phyloP scores from a whole-genome alignment of 495 filamentous ascomycete genomes.

The Penicillium goetzii region DNA sequence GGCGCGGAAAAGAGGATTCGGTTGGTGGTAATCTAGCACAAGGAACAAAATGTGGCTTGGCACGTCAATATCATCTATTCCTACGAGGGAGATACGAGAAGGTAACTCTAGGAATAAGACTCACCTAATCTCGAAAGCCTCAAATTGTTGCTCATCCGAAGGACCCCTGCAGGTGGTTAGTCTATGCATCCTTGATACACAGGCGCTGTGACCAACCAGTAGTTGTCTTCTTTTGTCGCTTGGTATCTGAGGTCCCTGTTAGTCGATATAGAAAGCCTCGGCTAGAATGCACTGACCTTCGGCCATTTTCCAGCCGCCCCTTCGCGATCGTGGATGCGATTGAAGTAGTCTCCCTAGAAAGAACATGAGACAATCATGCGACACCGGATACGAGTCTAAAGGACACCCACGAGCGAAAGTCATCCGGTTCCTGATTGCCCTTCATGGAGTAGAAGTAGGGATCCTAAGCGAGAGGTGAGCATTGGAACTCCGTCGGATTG shows the following conservation, averaged over 20 bases:
- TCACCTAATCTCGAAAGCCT: conserved; percentile 30
- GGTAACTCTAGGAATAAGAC: not conserved
- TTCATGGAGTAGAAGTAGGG: conserved; percentile 6
- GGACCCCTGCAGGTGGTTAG: conserved; percentile 14
- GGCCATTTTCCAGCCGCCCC: conserved; percentile 25
- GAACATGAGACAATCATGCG: not conserved
- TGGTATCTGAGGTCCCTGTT: conserved; percentile 15
- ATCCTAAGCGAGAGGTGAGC: conserved; percentile 6
- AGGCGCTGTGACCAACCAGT: conserved; percentile 8
- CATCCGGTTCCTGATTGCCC: conserved; percentile 10
- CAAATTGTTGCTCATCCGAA: conserved; percentile 33
- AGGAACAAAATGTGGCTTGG: conserved; percentile 25
- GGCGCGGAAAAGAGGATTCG: conserved; percentile 23
- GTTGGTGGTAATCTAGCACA: conserved; percentile 20
- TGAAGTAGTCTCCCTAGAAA: conserved; percentile 24
- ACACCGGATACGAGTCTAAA: not conserved
- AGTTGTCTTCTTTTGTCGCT: conserved; percentile 18
- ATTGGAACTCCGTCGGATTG: not conserved
- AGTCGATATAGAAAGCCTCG: not conserved
- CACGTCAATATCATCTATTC: not conserved
- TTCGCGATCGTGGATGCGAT: conserved; percentile 24
- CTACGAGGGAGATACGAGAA: not conserved
- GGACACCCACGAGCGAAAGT: conserved; percentile 21
- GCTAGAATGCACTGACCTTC: conserved; percentile 15
- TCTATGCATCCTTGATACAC: not conserved